These are phyloP conservation scores for Porcisia hertigi DNA, from an alignment of 208 protist genomes.

Conservation along the genomic window DNA sequence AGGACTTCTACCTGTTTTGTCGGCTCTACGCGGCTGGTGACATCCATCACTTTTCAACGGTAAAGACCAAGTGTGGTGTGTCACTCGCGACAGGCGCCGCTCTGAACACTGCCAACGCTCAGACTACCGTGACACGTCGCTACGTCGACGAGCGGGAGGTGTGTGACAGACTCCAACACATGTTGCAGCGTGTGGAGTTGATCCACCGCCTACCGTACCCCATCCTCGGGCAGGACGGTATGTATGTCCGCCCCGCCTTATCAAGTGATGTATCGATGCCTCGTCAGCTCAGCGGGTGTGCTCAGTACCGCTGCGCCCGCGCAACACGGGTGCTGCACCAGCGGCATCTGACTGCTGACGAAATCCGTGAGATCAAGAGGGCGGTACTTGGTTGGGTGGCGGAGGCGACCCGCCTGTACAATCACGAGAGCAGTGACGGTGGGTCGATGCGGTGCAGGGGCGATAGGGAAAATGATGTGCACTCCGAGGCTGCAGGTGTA, in stretches of 20 bases:
- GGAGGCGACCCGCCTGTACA: constrained; percentile 11
- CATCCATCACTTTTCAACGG: constrained; percentile 25
- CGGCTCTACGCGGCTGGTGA: constrained; percentile 26
- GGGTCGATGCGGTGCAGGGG: constrained; percentile 4
- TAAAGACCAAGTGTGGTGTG: constrained; percentile 29
- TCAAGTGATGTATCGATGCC: neutral
- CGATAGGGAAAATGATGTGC: neutral
- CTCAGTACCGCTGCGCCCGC: constrained; percentile 11
- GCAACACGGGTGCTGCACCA: constrained; percentile 1
- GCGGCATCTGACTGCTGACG: constrained; percentile 29
- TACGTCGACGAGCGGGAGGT: constrained; percentile 49
- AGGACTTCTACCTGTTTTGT: constrained; percentile 39
- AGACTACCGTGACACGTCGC: constrained; percentile 44
- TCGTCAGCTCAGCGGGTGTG: neutral
- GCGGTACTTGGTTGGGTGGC: constrained; percentile 45
- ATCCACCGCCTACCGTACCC: constrained; percentile 17
- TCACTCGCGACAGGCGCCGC: neutral
- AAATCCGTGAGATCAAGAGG: constrained; percentile 37
- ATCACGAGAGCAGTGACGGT: neutral
- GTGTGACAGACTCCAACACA: constrained; percentile 23
- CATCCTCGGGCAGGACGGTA: constrained; percentile 10
- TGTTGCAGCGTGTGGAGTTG: constrained; percentile 34
- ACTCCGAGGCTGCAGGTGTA: neutral
- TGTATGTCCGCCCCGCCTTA: neutral
- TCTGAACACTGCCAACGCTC: neutral